Evolutionary conservation across 148 eudicot genomes (phyloP).

Genomic region (Persicaria maculosa): DNA sequence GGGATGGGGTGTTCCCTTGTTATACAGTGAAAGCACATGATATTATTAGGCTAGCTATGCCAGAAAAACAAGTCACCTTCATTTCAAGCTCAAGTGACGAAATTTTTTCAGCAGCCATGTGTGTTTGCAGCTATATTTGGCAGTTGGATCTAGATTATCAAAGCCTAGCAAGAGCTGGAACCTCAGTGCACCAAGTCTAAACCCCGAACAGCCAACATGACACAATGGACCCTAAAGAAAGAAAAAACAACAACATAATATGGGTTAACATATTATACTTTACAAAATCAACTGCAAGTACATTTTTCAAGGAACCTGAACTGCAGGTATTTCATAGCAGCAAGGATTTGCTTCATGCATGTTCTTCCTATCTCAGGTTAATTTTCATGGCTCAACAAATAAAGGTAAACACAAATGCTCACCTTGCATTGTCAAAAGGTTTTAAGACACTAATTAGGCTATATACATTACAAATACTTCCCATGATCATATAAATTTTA

Average conservation of each 20-base stretch:
- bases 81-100: constrained; percentile 66
- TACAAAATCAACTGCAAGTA: background rate
- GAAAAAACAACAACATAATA: background rate
- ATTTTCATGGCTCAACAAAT: constrained; percentile 23
- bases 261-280: background rate
- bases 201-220: constrained; percentile 53
- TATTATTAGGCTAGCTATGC: no score
- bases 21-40: no score
- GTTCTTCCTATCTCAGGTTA: background rate
- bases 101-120: constrained; percentile 47
- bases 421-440: no score
- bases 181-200: constrained; percentile 68
- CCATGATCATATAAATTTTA: no score
- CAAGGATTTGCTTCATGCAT: no score
- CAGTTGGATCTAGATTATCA: constrained; percentile 81
- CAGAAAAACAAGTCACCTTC: constrained; percentile 28
- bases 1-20: no score
- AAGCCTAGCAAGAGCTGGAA: constrained; percentile 58
- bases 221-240: constrained; percentile 19
- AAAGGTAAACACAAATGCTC: no score
- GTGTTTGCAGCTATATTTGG: constrained; percentile 57
- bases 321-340: background rate
- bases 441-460: no score
- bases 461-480: no score
- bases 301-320: background rate